These are phyloP conservation scores for Zostera marina DNA, from an alignment of 116 monocot species.

Conservation along the genomic window DNA sequence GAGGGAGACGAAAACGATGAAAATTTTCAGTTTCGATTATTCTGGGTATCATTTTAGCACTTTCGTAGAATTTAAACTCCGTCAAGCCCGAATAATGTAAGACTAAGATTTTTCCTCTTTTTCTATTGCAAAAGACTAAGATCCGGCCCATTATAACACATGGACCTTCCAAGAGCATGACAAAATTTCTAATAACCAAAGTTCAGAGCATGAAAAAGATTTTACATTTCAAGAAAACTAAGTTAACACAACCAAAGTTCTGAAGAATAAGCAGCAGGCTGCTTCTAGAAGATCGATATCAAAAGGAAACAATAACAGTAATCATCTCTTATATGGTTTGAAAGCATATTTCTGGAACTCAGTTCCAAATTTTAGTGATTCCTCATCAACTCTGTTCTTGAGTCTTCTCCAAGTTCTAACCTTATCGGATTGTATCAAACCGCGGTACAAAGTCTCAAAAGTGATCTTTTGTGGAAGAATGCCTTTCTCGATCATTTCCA, in stretches of 20 bases:
- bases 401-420: conserved; percentile 87
- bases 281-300: too few species aligned
- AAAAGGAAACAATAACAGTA: background rate
- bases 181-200: too few species aligned
- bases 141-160: too few species aligned
- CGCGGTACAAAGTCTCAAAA: conserved; percentile 78
- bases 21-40: background rate
- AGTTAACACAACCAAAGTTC: too few species aligned
- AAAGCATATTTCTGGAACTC: conserved; percentile 71
- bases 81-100: too few species aligned
- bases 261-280: too few species aligned
- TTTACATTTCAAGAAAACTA: too few species aligned
- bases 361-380: conserved; percentile 50
- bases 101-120: too few species aligned
- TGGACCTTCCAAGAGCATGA: too few species aligned
- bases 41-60: background rate
- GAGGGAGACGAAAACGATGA: background rate
- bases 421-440: conserved; percentile 87
- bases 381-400: conserved; percentile 77
- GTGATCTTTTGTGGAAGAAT: conserved; percentile 84
- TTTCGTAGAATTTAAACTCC: too few species aligned
- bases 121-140: too few species aligned
- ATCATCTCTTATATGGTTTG: conserved; percentile 73
- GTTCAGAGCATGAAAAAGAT: too few species aligned
- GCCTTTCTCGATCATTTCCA: conserved; percentile 98